Evolutionary conservation across 345 rosid species (phyloP).

Genomic region (Arabis hirsuta): DNA sequence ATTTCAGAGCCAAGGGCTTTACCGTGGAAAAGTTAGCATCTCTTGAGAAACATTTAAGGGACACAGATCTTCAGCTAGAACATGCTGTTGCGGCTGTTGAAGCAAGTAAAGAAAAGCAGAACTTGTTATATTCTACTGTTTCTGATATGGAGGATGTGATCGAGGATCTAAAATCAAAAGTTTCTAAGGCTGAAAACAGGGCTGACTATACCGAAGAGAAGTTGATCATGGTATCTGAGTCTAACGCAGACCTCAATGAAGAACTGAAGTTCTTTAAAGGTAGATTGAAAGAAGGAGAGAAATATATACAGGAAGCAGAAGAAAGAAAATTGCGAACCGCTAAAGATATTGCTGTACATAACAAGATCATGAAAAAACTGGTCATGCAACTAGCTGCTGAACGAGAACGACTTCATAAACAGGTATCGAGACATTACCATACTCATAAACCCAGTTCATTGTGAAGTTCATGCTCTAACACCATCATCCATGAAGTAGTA

Average conservation of each 20-base stretch:
- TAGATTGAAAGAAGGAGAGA: constrained; percentile 68
- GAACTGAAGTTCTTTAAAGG: constrained; percentile 70
- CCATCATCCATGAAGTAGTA: background rate
- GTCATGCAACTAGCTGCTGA: constrained; percentile 75
- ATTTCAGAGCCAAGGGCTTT: constrained; percentile 52
- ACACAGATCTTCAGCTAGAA: constrained; percentile 68
- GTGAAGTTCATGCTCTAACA: background rate
- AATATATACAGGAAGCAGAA: constrained; percentile 68
- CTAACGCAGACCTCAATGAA: constrained; percentile 71
- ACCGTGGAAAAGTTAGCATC: constrained; percentile 60
- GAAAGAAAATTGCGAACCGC: constrained; percentile 67
- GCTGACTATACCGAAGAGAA: constrained; percentile 83
- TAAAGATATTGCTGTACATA: constrained; percentile 65
- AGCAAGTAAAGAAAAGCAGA: constrained; percentile 86
- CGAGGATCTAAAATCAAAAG: constrained; percentile 75
- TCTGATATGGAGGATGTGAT: constrained; percentile 84
- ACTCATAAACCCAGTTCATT: background rate
- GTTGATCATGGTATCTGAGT: constrained; percentile 73
- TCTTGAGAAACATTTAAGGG: constrained; percentile 69
- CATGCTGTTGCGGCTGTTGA: constrained; percentile 81
- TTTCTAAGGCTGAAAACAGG: constrained; percentile 65
- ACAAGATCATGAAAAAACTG: constrained; percentile 77
- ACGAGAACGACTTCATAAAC: constrained; percentile 86
- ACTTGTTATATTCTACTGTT: constrained; percentile 66
- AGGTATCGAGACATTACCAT: constrained; percentile 52